Percentiles rank a stretch among this genome's conserved stretches.
Evolutionary conservation across 352 stramenopile species (phyloP).

Genomic region (Phytophthora cryptogea): DNA sequence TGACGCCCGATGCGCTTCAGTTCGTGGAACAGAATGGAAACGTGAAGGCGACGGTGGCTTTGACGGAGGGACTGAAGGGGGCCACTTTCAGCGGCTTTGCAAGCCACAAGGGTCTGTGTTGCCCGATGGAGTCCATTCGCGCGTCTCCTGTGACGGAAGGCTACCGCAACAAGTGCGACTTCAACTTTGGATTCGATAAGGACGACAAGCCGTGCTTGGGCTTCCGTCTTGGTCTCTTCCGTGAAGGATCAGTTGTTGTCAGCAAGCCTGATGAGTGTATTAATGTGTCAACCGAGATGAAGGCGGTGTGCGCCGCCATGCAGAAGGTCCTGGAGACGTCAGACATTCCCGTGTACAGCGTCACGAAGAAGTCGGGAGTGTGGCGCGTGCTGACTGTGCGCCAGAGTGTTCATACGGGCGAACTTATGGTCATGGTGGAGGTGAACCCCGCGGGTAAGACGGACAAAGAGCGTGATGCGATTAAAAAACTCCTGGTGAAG

Average conservation of each 20-base stretch:
- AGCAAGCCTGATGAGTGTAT: constrained; percentile 70
- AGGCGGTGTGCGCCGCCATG: constrained; percentile 70
- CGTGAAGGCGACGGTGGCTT: constrained; percentile 39
- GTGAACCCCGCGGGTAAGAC: constrained; percentile 57
- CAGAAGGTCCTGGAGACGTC: constrained; percentile 64
- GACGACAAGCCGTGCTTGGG: constrained; percentile 81
- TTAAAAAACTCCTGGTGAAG: constrained; percentile 54
- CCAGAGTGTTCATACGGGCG: constrained; percentile 61
- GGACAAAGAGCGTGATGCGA: constrained; percentile 34
- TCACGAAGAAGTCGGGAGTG: constrained; percentile 68
- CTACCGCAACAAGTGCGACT: constrained; percentile 98
- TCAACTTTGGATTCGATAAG: constrained; percentile 92
- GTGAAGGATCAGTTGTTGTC: constrained; percentile 73
- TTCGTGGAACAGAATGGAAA: constrained; percentile 45
- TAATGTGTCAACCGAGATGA: constrained; percentile 85
- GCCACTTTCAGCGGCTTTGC: constrained; percentile 60
- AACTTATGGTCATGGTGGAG: constrained; percentile 84
- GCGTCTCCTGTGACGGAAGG: constrained; percentile 83
- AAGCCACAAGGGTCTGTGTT: constrained; percentile 85
- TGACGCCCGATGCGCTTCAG: constrained; percentile 46
- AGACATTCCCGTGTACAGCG: constrained; percentile 70
- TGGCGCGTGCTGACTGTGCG: constrained; percentile 83
- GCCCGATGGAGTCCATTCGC: constrained; percentile 86
- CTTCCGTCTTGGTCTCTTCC: constrained; percentile 88
- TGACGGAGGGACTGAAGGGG: constrained; percentile 25